Conservation (phyloP, 2,329 filamentous ascomycete species). For the Dactylella cylindrospora region DNA sequence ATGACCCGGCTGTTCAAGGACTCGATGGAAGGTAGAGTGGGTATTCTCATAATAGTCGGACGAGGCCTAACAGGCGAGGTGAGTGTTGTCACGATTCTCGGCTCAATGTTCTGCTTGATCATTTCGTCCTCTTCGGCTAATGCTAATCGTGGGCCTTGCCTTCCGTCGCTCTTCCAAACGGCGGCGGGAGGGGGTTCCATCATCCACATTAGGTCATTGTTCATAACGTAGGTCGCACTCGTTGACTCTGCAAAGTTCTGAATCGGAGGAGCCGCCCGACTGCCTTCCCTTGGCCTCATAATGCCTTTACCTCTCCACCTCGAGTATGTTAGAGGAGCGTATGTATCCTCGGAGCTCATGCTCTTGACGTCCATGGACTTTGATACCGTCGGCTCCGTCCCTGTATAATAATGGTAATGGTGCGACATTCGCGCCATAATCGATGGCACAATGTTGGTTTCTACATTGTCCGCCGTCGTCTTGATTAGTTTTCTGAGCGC, state of each 20-base stretch:
- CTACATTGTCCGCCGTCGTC: slow-evolving; percentile 38
- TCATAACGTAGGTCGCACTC: slow-evolving; percentile 16
- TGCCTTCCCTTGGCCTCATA: slow-evolving; percentile 16
- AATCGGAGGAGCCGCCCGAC: slow-evolving; percentile 25
- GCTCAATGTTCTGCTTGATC: slow-evolving; percentile 22
- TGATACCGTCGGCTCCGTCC: slow-evolving; percentile 15
- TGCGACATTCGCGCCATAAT: slow-evolving; percentile 41
- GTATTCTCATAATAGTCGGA: slow-evolving; percentile 41
- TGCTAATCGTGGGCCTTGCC: slow-evolving; percentile 35
- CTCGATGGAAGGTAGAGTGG: slow-evolving; percentile 36
- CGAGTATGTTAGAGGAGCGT: slow-evolving; percentile 21
- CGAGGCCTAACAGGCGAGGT: slow-evolving; percentile 20
- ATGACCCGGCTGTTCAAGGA: slow-evolving; percentile 34
- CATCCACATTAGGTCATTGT: slow-evolving; percentile 43
- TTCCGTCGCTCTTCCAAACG: slow-evolving; percentile 42
- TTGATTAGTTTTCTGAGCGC: slow-evolving; percentile 41
- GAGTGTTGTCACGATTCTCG: slow-evolving; percentile 21
- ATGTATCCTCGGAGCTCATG: slow-evolving; percentile 37
- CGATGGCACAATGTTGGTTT: slow-evolving; percentile 41
- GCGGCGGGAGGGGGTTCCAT: slow-evolving; percentile 41
- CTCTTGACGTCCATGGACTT: slow-evolving; percentile 33
- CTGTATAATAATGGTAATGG: slow-evolving; percentile 40
- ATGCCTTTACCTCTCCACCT: slow-evolving; percentile 26
- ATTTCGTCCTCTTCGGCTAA: slow-evolving; percentile 34
- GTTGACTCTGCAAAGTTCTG: slow-evolving; percentile 39